Evolutionary conservation across 1,284 basidiomycete species (phyloP), one percentile per base, ranked within the genome.

Genomic region (Neotropicomus parvogracilis): DNA sequence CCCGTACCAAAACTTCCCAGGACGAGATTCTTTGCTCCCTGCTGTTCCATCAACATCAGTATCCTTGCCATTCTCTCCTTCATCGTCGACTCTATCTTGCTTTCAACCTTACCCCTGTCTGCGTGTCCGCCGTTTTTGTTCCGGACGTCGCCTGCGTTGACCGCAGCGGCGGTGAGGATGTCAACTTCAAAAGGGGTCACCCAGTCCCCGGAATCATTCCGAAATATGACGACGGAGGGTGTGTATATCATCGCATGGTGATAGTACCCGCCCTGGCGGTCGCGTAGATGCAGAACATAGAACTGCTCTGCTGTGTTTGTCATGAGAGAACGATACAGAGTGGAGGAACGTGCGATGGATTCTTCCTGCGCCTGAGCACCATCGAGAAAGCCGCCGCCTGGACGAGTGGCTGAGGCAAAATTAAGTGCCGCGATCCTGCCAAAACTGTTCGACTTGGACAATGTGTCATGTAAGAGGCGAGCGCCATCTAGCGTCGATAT

Each of bases 1-100:
- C 85, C 85, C 1, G 84, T 88, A 10, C 85, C 85, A 64, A 85
- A 88, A 55, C 80, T 82, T 26, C 86, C 85, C 35, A 88, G 64
- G 2, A 88, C 81, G 36, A 87, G 49, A 54, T 79, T 73, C 52
- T 70, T 70, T 14, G 77, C 74, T 9, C 78, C 78, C 54, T 78
- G 70, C 28, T 68, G 69, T 66, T 86, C 79, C 58, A 85, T 84
- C n/a, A 86, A 63, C 51, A 67, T 77, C 16, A 88, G 63, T 21
- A 85, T 70, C 40, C 85, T 71, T 1, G 66, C 78, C 83, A 88
- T 87, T 24, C 85, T 70, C 62, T 87, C 83, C 35, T 69, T 69
- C 85, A 87, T 88, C 24, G 70, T 67, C 24, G 59, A 59, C 53
- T 74, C 72, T 45, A 88, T 82, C 54, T 68, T 71, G 14, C 52